Conservation (phyloP, 495 filamentous ascomycete genomes). For the Aspergillus sparsus region DNA sequence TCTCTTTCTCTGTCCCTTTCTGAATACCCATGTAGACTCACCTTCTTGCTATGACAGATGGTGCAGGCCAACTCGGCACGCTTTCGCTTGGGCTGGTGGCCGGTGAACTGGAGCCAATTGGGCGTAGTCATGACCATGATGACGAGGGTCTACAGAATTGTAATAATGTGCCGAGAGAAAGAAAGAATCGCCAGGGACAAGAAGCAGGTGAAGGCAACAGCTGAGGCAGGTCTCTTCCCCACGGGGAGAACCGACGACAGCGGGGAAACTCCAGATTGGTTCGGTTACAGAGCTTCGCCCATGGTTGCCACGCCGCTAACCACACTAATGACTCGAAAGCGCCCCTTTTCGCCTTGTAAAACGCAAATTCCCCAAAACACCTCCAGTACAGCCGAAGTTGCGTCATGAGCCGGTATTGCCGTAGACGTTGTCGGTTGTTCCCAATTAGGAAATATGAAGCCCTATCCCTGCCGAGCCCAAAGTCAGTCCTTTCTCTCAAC, state of each 20-base stretch:
- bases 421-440: neutral
- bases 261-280: no score
- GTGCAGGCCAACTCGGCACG: slow-evolving; percentile 38
- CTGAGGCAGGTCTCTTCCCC: no score
- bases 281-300: no score
- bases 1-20: neutral
- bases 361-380: neutral
- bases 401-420: slow-evolving; percentile 6
- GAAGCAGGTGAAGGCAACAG: no score
- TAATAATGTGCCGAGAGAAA: neutral
- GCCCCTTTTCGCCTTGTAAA: neutral
- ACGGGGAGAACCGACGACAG: no score
- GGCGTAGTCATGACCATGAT: slow-evolving; percentile 8
- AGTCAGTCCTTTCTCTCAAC: no score
- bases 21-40: slow-evolving; percentile 1
- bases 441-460: slow-evolving; percentile 1
- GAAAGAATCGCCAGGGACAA: neutral
- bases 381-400: neutral
- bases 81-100: slow-evolving; percentile 31
- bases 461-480: neutral
- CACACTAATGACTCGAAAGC: neutral
- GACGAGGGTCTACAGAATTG: neutral
- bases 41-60: slow-evolving; percentile 40
- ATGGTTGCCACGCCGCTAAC: no score
- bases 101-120: slow-evolving; percentile 22